Base-by-base conservation (phyloP, 228 moss, liverwort and hornwort genomes). In the Sphagnum magellanicum region DNA sequence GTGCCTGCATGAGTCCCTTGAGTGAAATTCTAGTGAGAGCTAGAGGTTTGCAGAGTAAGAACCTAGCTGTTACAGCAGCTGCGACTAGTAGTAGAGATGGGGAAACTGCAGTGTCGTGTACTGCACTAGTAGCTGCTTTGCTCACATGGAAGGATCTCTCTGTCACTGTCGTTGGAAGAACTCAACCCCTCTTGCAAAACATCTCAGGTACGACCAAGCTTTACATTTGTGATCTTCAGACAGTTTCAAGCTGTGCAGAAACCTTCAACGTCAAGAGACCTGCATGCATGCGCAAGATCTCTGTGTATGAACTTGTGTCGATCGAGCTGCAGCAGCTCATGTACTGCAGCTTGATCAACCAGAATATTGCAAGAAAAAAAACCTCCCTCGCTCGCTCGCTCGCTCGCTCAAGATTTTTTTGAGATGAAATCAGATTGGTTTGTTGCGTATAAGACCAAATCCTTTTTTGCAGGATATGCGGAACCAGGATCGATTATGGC, bases 401-500 rank as follows among this genome's bases (percentile, higher is more conserved):
- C 32, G 32, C 32, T 32, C 32, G 32, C 32, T 32, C 32, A 32
- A 32, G 3, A 32, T 32, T 32, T 1, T 32, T 32, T 32, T 32
- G 32, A 32, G 32, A 32, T 32, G 55, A 55, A 55, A 8, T 55
- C 9, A 55, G 8, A 12, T 8, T 12, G 55, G 55, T 8, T 12
- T 8, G 55, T 55, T 55, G 55, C 12, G 12, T 55, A 55, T 55
- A 12, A 8, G 12, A 55, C 55, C 12, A 8, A 55, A 12, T 55
- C 9, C 55, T 8, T 55, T 48, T 13, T 5, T 16, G 50, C 84
- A 79, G 88, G 88, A 4, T 88, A 77, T 57, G 84, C 88, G 49
- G 84, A 88, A 48, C 84, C 84, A 8, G 88, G 88, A 60, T 77
- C 81, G 13, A 32, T 88, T 6, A 79, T 81, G 84, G 88, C 88